phyloP scores from a whole-genome alignment of 83 land plant species.

The Picea abies region DNA sequence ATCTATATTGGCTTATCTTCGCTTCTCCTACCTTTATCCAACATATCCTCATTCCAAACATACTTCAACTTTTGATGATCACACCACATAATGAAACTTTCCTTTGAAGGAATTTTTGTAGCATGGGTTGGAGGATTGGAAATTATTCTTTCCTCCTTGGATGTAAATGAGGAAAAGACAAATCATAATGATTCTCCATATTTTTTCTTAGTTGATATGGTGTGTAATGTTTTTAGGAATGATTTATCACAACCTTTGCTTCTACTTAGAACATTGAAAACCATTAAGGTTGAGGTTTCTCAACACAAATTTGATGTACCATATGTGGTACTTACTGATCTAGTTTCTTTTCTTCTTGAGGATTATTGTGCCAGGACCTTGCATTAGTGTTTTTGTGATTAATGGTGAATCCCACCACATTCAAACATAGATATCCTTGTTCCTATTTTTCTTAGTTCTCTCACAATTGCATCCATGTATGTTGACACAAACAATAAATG shows the following conservation, averaged over 20 bases:
- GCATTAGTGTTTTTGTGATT: too few relatives aligned
- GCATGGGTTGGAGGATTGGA: conserved; percentile 32
- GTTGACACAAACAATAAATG: too few relatives aligned
- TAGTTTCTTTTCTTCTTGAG: conserved; percentile 39
- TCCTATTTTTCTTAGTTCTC: too few relatives aligned
- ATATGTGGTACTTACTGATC: conserved; percentile 25
- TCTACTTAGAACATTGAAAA: conserved; percentile 19
- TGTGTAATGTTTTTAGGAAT: conserved; percentile 23
- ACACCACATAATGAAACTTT: background rate
- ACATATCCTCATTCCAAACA: conserved; percentile 24
- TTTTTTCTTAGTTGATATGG: conserved; percentile 18
- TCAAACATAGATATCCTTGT: too few relatives aligned
- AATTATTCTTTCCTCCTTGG: background rate
- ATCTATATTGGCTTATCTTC: conserved; percentile 39
- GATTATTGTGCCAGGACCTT: too few relatives aligned
- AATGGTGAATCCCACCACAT: too few relatives aligned
- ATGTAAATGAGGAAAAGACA: background rate
- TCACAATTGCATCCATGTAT: too few relatives aligned
- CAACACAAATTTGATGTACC: conserved; percentile 25
- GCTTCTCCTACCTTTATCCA: conserved; percentile 40
- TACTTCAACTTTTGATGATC: conserved; percentile 24
- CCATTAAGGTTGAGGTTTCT: conserved; percentile 19
- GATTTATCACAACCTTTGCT: conserved; percentile 32
- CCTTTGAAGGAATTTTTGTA: conserved; percentile 23
- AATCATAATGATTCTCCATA: background rate